phyloP scores from a whole-genome alignment of 305 asterid species.

The Fraxinus sp. region DNA sequence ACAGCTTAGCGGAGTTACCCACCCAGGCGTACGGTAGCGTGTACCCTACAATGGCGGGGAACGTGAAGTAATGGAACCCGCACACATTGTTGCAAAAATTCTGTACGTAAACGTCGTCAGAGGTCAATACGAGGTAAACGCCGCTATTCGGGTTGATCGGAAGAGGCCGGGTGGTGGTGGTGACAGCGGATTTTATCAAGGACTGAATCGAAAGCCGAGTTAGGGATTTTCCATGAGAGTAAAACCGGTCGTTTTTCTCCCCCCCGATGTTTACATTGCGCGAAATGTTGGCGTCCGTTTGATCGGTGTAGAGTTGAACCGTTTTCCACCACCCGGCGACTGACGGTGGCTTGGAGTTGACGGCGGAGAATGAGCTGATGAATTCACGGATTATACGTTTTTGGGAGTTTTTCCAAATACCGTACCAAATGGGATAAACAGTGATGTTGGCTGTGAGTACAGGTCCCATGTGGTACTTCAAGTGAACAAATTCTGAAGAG shows the following conservation, averaged over 20 bases:
- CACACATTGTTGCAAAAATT: conserved; percentile 69
- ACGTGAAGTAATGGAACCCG: conserved; percentile 76
- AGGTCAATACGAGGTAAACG: conserved; percentile 65
- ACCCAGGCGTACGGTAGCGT: conserved; percentile 74
- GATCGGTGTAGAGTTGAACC: conserved; percentile 52
- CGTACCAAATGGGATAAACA: conserved; percentile 62
- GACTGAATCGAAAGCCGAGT: conserved; percentile 48
- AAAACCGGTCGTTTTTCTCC: conserved; percentile 48
- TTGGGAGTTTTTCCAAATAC: conserved; percentile 42
- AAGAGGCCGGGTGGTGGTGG: conserved; percentile 41
- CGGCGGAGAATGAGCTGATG: conserved; percentile 42
- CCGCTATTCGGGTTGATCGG: conserved; percentile 67
- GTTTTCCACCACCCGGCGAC: conserved; percentile 62
- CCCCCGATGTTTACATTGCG: conserved; percentile 32
- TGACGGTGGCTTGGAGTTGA: conserved; percentile 32
- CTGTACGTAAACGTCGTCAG: conserved; percentile 62
- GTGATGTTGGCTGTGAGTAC: conserved; percentile 51
- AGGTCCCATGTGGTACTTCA: conserved; percentile 63
- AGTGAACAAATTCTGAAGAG: conserved; percentile 50
- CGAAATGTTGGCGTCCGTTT: conserved; percentile 52
- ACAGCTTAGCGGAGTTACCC: conserved; percentile 64
- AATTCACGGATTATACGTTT: conserved; percentile 56
- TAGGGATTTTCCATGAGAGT: conserved; percentile 41
- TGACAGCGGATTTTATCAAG: conserved; percentile 46
- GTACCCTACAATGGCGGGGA: conserved; percentile 70